These are phyloP conservation scores for Boletus patriciae DNA, from an alignment of 768 basidiomycete genomes.

Conservation along the genomic window DNA sequence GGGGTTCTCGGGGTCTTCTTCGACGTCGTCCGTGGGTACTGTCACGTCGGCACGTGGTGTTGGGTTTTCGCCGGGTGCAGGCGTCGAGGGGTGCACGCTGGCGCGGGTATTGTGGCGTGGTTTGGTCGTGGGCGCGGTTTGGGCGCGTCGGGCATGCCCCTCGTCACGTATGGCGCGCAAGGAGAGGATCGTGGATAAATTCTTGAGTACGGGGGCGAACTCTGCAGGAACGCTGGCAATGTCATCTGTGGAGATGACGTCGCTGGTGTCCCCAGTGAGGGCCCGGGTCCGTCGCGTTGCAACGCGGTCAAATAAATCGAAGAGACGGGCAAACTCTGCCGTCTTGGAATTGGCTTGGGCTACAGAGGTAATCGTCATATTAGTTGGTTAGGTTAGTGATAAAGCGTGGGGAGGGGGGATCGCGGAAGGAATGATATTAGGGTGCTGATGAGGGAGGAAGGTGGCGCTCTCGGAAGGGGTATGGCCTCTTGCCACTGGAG, in stretches of 20 bases:
- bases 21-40: constrained; percentile 18
- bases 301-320: constrained; percentile 54
- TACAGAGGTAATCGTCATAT: constrained; percentile 22
- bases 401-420: background rate
- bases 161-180: constrained; percentile 35
- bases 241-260: constrained; percentile 32
- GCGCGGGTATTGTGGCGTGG: constrained; percentile 26
- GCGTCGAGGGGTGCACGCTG: constrained; percentile 15
- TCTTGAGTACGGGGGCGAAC: constrained; percentile 36
- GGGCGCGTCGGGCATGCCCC: constrained; percentile 2
- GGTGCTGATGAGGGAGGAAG: background rate
- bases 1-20: constrained; percentile 30
- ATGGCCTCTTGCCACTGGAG: constrained; percentile 2
- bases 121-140: background rate
- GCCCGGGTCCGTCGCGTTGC: constrained; percentile 43
- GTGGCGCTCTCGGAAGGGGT: background rate
- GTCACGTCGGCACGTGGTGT: background rate
- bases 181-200: constrained; percentile 37
- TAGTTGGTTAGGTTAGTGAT: constrained; percentile 7
- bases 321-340: constrained; percentile 54
- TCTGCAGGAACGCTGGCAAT: constrained; percentile 30
- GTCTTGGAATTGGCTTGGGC: constrained; percentile 39
- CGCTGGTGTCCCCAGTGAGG: constrained; percentile 12
- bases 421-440: background rate
- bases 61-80: background rate